These are phyloP conservation scores for Euphorbia pulcherrima DNA, from an alignment of 345 rosid species.

Conservation along the genomic window DNA sequence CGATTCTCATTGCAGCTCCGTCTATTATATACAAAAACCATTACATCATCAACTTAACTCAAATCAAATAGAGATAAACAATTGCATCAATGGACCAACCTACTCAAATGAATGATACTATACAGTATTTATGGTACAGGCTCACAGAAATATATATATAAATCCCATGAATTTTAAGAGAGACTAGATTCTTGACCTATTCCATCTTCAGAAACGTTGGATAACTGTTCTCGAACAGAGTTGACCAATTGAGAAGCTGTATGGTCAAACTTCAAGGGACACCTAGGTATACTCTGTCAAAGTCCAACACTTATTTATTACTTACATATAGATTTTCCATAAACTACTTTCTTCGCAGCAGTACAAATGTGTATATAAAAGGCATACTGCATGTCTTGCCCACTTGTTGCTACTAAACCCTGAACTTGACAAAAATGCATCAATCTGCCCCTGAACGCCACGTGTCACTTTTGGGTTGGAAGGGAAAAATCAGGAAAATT, in stretches of 20 bases:
- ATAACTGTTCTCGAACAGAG: conserved; percentile 51
- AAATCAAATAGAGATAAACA: too few species aligned
- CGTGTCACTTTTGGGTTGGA: too few species aligned
- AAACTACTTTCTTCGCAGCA: neutral
- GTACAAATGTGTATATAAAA: neutral
- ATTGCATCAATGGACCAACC: too few species aligned
- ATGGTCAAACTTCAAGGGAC: conserved; percentile 45
- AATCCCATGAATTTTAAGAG: conserved; percentile 19
- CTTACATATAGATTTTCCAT: neutral
- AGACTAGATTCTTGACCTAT: conserved; percentile 43
- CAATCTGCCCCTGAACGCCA: too few species aligned
- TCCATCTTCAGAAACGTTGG: conserved; percentile 38
- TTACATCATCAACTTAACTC: neutral
- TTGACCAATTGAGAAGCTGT: conserved; percentile 52
- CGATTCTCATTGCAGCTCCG: neutral
- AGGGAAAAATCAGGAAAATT: too few species aligned
- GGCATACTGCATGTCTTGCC: too few species aligned
- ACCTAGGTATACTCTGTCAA: conserved; percentile 64
- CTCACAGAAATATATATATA: neutral
- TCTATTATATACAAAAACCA: neutral
- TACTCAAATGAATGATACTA: conserved; percentile 2
- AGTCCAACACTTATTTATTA: neutral
- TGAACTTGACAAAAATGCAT: too few species aligned
- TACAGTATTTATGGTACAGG: neutral
- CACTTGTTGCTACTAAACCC: too few species aligned